Evolutionary conservation across 768 basidiomycete genomes (phyloP).

Genomic region (Lactarius indigo): DNA sequence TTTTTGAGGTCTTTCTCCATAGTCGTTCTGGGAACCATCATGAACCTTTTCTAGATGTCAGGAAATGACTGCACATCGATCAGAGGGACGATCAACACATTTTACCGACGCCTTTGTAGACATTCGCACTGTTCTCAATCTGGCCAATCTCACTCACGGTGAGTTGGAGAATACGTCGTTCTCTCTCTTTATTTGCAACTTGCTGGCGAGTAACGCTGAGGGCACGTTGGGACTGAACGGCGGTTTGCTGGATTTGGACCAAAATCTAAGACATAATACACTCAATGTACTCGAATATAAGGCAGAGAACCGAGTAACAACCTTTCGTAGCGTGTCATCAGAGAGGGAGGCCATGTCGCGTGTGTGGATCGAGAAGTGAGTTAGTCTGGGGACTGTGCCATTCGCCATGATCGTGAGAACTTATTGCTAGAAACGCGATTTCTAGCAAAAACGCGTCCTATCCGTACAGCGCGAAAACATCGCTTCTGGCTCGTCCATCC

Average conservation of each 20-base stretch:
- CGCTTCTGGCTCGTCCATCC: background rate
- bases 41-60: constrained; percentile 59
- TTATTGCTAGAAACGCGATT: constrained; percentile 16
- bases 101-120: constrained; percentile 96
- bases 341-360: constrained; percentile 35
- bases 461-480: background rate
- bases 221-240: constrained; percentile 78
- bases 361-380: background rate
- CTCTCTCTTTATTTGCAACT: constrained; percentile 76
- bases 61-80: background rate
- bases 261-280: constrained; percentile 60
- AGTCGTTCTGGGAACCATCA: constrained; percentile 74
- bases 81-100: constrained; percentile 49
- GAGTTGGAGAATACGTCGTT: constrained; percentile 83
- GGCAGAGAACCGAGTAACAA: constrained; percentile 28
- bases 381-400: too few species aligned
- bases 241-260: constrained; percentile 89
- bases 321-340: constrained; percentile 83
- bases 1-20: constrained; percentile 73
- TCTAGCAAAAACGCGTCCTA: background rate
- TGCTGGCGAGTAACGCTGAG: constrained; percentile 74
- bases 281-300: background rate
- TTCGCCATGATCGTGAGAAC: constrained; percentile 1
- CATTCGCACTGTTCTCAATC: constrained; percentile 67
- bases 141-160: constrained; percentile 79